phyloP scores from a whole-genome alignment of 1,284 basidiomycete genomes.

The Phylloporus gajari region DNA sequence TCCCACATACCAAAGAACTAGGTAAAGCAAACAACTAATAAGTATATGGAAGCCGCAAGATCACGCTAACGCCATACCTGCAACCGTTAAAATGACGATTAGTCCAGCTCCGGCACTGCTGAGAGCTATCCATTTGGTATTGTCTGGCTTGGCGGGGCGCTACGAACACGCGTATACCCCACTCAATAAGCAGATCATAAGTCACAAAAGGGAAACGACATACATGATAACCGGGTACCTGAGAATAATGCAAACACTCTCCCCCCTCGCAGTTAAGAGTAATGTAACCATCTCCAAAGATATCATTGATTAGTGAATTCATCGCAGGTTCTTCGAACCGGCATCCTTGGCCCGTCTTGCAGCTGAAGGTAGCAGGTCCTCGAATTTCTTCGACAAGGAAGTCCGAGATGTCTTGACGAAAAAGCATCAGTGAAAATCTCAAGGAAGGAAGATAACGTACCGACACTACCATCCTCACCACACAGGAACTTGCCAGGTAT shows the following conservation, averaged over 20 bases:
- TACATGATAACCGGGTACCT: constrained; percentile 92
- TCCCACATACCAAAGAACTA: constrained; percentile 91
- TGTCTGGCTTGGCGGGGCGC: constrained; percentile 83
- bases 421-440: neutral
- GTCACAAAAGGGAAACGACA: constrained; percentile 31
- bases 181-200: neutral
- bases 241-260: constrained; percentile 93
- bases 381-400: constrained; percentile 91
- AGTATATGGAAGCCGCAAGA: neutral
- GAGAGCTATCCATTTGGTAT: constrained; percentile 83
- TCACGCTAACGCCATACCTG: constrained; percentile 48
- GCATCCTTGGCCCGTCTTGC: constrained; percentile 80
- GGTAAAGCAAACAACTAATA: neutral
- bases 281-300: constrained; percentile 94
- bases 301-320: constrained; percentile 92
- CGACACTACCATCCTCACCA: constrained; percentile 94
- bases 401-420: constrained; percentile 85
- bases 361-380: constrained; percentile 90
- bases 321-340: constrained; percentile 95
- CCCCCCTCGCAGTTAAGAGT: constrained; percentile 88
- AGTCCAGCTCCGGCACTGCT: constrained; percentile 84
- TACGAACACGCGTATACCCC: constrained; percentile 38
- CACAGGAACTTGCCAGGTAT: constrained; percentile 94
- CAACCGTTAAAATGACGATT: constrained; percentile 68
- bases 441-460: constrained; percentile 57